Evolutionary conservation across 2,329 filamentous ascomycete genomes (phyloP).

Genomic region (Dactylonectria macrodidyma): DNA sequence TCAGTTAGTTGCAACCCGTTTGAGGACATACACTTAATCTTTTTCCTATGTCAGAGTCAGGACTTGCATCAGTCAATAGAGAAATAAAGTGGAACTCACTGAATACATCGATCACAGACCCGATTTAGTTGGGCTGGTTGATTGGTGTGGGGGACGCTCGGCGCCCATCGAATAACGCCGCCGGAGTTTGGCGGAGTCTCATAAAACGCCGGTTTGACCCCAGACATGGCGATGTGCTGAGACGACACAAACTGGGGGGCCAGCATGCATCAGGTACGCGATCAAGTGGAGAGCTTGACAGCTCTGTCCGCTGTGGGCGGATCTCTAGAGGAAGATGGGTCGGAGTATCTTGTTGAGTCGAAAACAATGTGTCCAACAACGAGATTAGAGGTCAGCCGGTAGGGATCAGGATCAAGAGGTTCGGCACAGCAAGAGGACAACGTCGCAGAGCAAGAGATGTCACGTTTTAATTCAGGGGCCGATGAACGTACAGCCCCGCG

Average conservation of each 20-base stretch:
- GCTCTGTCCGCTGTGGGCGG: too few relatives aligned
- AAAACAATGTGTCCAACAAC: too few relatives aligned
- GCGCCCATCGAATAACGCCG: background rate
- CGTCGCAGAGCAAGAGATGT: background rate
- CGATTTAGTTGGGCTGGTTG: background rate
- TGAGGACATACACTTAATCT: background rate
- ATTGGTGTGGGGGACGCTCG: background rate
- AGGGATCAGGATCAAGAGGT: background rate
- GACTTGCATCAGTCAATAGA: background rate
- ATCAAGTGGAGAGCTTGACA: background rate
- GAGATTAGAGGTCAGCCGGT: background rate
- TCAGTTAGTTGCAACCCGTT: background rate
- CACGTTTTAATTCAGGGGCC: background rate
- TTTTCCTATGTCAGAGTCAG: background rate
- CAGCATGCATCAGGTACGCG: background rate
- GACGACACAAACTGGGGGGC: background rate
- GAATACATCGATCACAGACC: background rate
- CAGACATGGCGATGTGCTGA: background rate
- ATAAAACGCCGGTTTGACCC: background rate
- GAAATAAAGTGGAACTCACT: background rate
- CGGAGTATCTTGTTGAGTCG: background rate
- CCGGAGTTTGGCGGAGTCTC: background rate
- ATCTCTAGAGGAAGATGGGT: background rate
- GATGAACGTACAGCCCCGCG: background rate
- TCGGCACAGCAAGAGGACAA: background rate